A percentile compares a stretch with the other conserved stretches of the same genome.
Conservation (phyloP, 2,329 filamentous ascomycete genomes). For the Gnomoniopsis smithogilvyi region DNA sequence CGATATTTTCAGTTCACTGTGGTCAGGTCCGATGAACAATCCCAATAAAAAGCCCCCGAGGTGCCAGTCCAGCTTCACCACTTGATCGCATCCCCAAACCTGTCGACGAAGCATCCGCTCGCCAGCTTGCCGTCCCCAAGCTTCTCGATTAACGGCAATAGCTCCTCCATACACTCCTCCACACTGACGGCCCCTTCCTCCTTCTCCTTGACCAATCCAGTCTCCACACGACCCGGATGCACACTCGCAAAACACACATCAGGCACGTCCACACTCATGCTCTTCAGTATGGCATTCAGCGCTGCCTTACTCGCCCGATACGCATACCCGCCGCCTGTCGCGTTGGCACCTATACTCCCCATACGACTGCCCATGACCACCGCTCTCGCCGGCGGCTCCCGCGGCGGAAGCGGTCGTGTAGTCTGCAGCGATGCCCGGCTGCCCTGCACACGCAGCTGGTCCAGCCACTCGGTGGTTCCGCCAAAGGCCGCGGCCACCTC, state of each 20-base stretch:
- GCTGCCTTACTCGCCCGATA: slow-evolving; percentile 18
- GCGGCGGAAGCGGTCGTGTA: background rate
- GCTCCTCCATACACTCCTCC: slow-evolving; percentile 1
- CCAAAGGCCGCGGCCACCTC: background rate
- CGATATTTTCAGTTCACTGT: too few species aligned
- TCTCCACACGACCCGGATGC: slow-evolving; percentile 15
- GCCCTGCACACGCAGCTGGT: background rate
- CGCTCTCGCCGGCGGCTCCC: background rate
- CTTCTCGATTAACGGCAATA: slow-evolving; percentile 3
- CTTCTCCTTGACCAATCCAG: slow-evolving; percentile 2
- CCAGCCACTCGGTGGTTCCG: background rate
- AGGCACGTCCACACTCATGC: slow-evolving; percentile 13
- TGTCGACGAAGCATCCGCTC: slow-evolving; percentile 13
- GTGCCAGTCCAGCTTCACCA: slow-evolving; percentile 1
- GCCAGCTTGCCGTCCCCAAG: background rate
- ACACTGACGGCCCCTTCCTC: slow-evolving; percentile 8
- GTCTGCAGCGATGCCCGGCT: background rate
- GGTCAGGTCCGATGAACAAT: too few species aligned
- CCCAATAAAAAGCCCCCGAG: too few species aligned
- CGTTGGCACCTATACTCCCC: slow-evolving; percentile 10
- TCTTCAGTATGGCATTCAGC: slow-evolving; percentile 11
- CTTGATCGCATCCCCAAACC: slow-evolving; percentile 2
- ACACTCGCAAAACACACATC: slow-evolving; percentile 11
- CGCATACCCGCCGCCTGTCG: slow-evolving; percentile 11
- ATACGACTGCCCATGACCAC: slow-evolving; percentile 7